Evolutionary conservation across 108 stramenopile genomes (phyloP).

Genomic region (Discostella stelligeroides): DNA sequence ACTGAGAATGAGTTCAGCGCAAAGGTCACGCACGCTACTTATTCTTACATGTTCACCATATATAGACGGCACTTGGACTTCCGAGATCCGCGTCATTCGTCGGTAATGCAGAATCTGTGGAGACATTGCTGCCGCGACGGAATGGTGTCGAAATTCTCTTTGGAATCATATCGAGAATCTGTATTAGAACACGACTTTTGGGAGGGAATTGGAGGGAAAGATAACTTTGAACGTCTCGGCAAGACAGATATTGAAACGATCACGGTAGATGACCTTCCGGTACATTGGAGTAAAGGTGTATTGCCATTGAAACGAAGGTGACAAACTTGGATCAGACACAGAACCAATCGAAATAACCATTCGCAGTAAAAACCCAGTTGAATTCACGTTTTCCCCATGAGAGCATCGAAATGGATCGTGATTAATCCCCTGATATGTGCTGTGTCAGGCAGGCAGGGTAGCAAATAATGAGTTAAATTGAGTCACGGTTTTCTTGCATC

Average conservation of each 20-base stretch:
- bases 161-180: conserved; percentile 37
- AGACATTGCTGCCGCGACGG: conserved; percentile 41
- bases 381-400: background rate
- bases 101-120: conserved; percentile 32
- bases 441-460: conserved; percentile 15
- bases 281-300: conserved; percentile 41
- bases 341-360: no score
- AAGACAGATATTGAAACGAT: conserved; percentile 15
- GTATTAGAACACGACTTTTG: conserved; percentile 39
- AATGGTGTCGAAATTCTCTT: conserved; percentile 35
- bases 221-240: conserved; percentile 10
- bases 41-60: conserved; percentile 47
- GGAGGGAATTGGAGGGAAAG: conserved; percentile 24
- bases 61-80: conserved; percentile 44
- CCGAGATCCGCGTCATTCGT: conserved; percentile 27
- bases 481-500: no score
- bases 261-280: conserved; percentile 26
- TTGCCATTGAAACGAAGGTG: background rate
- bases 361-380: no score
- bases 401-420: conserved; percentile 27
- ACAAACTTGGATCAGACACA: no score
- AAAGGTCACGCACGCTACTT: conserved; percentile 36
- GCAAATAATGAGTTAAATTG: no score
- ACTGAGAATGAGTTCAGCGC: conserved; percentile 35
- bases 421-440: conserved; percentile 21